Evolutionary conservation across 495 filamentous ascomycete genomes (phyloP).

Genomic region (Daldinia decipiens): DNA sequence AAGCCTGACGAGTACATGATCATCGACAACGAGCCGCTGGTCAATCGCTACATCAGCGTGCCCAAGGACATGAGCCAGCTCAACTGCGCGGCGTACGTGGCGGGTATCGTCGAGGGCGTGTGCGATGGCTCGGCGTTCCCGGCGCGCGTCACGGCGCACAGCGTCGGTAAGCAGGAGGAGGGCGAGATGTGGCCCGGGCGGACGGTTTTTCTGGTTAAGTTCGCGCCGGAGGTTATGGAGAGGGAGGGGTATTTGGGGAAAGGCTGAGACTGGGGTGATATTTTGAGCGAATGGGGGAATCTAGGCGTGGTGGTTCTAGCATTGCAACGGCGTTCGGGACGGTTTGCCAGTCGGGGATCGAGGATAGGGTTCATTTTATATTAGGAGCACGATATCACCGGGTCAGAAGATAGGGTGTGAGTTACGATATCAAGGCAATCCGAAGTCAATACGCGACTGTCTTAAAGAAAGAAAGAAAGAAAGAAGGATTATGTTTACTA

Average conservation of each 20-base stretch:
- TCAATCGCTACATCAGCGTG: constrained; percentile 91
- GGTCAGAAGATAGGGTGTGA: constrained; percentile 3
- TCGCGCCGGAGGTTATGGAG: constrained; percentile 88
- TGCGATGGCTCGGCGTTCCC: constrained; percentile 92
- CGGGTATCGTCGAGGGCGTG: constrained; percentile 93
- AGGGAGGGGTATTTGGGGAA: constrained; percentile 75
- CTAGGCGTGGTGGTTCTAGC: constrained; percentile 18
- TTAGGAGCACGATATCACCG: constrained; percentile 15
- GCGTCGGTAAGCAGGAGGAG: constrained; percentile 74
- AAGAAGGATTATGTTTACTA: constrained; percentile 1
- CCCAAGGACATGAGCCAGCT: constrained; percentile 95
- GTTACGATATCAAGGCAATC: constrained; percentile 8
- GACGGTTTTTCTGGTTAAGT: constrained; percentile 94
- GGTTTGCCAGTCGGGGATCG: constrained; percentile 23
- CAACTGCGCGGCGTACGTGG: constrained; percentile 95
- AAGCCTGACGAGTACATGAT: constrained; percentile 98
- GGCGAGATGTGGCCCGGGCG: constrained; percentile 93
- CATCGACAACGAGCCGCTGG: constrained; percentile 93
- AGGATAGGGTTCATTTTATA: not conserved
- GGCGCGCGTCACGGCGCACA: constrained; percentile 91
- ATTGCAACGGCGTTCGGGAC: constrained; percentile 46
- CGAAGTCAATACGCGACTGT: not conserved
- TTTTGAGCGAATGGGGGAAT: not conserved
- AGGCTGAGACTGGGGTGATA: constrained; percentile 33
- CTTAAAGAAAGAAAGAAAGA: not conserved